Conservation (phyloP, 176 grass and related monocot species). For the Leersia perrieri region DNA sequence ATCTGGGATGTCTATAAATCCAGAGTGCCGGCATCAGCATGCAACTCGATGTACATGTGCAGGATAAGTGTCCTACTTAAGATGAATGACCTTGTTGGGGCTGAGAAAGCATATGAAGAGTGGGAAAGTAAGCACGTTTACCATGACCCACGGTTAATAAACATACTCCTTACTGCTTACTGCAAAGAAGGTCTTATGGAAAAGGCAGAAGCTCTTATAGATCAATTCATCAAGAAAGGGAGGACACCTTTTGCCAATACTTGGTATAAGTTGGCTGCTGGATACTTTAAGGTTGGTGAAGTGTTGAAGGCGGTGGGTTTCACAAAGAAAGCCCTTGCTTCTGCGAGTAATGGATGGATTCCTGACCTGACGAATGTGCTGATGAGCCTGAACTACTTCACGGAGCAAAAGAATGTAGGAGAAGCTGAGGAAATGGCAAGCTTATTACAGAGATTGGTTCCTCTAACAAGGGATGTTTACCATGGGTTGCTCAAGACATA, state of each 20-base stretch:
- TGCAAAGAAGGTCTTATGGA: slow-evolving; percentile 47
- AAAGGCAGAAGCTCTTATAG: slow-evolving; percentile 56
- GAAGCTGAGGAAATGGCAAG: slow-evolving; percentile 52
- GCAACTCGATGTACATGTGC: slow-evolving; percentile 51
- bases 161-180: slow-evolving; percentile 47
- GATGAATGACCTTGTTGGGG: slow-evolving; percentile 42
- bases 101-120: slow-evolving; percentile 49
- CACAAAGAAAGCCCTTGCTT: slow-evolving; percentile 47
- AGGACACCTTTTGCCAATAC: slow-evolving; percentile 32
- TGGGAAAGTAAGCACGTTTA: slow-evolving; percentile 20
- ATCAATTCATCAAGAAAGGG: slow-evolving; percentile 41
- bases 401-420: slow-evolving; percentile 55
- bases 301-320: slow-evolving; percentile 48
- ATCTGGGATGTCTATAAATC: slow-evolving; percentile 46
- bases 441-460: slow-evolving; percentile 32
- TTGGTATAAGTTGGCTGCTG: slow-evolving; percentile 54
- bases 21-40: slow-evolving; percentile 3
- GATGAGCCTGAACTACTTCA: slow-evolving; percentile 43
- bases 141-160: slow-evolving; percentile 41
- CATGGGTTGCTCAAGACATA: slow-evolving; percentile 51
- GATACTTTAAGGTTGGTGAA: slow-evolving; percentile 41
- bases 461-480: slow-evolving; percentile 54
- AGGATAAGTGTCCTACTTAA: slow-evolving; percentile 51
- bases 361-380: slow-evolving; percentile 40
- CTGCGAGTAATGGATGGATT: slow-evolving; percentile 30